Percentiles rank a stretch among this genome's conserved stretches.
Conservation (phyloP, 805 yeast species). For the Debaryomyces maramus region DNA sequence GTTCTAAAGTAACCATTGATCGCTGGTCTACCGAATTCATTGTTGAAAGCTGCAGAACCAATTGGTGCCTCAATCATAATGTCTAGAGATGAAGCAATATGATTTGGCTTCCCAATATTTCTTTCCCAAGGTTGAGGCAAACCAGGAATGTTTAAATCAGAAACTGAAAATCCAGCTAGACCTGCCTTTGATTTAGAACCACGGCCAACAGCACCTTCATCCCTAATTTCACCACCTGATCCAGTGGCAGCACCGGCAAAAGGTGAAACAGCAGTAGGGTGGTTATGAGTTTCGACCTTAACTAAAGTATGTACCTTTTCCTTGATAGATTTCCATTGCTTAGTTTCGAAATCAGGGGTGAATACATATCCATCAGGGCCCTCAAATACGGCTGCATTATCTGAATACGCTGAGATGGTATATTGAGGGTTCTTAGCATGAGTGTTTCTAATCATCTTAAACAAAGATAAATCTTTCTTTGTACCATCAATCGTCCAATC, state of each 20-base stretch:
- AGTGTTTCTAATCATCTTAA: conserved; percentile 95
- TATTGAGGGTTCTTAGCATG: conserved; percentile 75
- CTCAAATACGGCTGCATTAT: conserved; percentile 94
- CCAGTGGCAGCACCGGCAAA: conserved; percentile 99
- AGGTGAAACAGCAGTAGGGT: conserved; percentile 99
- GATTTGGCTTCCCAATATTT: conserved; percentile 85
- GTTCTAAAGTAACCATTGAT: conserved; percentile 97
- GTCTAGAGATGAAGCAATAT: conserved; percentile 88
- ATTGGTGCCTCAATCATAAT: conserved; percentile 97
- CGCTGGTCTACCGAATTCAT: conserved; percentile 98
- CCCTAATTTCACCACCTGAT: conserved; percentile 99
- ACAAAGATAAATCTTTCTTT: conserved; percentile 69
- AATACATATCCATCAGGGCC: conserved; percentile 76
- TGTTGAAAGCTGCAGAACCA: conserved; percentile 97
- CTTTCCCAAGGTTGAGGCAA: conserved; percentile 94
- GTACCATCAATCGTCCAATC: conserved; percentile 94
- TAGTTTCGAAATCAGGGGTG: conserved; percentile 73
- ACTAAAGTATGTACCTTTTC: conserved; percentile 87
- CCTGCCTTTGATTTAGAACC: conserved; percentile 98
- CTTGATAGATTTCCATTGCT: conserved; percentile 69
- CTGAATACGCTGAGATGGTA: conserved; percentile 93
- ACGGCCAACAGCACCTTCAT: conserved; percentile 99
- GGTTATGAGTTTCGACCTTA: conserved; percentile 98
- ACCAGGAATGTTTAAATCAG: conserved; percentile 85
- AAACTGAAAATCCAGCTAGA: conserved; percentile 85